These are phyloP conservation scores for Candida dajiaensis DNA, from an alignment of 805 yeast genomes.

Conservation along the genomic window DNA sequence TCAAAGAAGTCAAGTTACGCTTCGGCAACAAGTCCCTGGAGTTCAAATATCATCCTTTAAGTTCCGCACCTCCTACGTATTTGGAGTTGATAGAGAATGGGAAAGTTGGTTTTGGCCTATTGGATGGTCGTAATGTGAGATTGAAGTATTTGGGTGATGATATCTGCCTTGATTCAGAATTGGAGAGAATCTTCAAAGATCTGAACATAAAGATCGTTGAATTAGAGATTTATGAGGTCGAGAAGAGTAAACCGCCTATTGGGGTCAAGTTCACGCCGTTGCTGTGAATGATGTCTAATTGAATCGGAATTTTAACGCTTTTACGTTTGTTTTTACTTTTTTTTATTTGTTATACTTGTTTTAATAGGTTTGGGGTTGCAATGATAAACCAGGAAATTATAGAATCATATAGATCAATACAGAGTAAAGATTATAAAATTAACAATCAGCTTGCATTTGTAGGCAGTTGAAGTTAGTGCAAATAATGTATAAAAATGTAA, in stretches of 20 bases:
- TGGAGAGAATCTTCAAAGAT: conserved; percentile 18
- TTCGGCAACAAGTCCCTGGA: conserved; percentile 52
- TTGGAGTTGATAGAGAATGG: conserved; percentile 77
- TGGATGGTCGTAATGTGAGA: conserved; percentile 12
- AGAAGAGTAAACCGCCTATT: neutral
- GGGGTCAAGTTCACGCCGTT: conserved; percentile 20
- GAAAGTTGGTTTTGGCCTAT: conserved; percentile 49
- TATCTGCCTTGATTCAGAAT: conserved; percentile 9
- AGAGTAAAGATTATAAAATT: neutral
- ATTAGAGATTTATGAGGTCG: conserved; percentile 19
- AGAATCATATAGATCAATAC: neutral
- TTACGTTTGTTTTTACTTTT: neutral
- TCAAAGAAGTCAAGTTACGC: conserved; percentile 38
- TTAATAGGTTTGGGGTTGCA: neutral
- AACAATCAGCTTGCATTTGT: too few relatives aligned
- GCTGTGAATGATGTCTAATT: conserved; percentile 10
- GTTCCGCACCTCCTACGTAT: conserved; percentile 76
- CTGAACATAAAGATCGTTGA: conserved; percentile 6
- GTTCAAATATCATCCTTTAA: conserved; percentile 57
- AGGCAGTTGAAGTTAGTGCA: too few relatives aligned
- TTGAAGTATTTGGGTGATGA: conserved; percentile 14
- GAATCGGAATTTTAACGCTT: neutral
- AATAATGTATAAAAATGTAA: too few relatives aligned
- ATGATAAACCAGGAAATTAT: neutral
- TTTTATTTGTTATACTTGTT: neutral